Evolutionary conservation across 441 rosid species (phyloP), one percentile per base, ranked within the genome.

Genomic region (Erodium chrysanthum): DNA sequence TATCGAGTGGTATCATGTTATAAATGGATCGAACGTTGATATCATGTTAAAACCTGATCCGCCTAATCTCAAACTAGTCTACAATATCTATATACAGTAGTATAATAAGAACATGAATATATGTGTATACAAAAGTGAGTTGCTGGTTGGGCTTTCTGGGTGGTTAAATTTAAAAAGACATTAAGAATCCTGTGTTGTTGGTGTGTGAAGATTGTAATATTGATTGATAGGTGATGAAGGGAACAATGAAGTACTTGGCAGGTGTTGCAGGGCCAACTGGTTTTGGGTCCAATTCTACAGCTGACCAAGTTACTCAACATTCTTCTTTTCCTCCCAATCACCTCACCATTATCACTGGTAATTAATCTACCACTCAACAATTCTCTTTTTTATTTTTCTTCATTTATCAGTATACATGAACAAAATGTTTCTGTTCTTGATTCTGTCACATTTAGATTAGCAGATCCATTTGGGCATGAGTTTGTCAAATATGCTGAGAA

Each of bases 181-280:
- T 35, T 7, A 35, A 6, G 40, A 44, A 44, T 12, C 15, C 52
- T 35, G 9, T 44, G n/a, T 44, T 44, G 52, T 4, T 29, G 33
- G 33, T 44, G 52, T 44, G 17, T n/a, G 40, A 44, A 44, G 52
- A 44, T 6, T 40, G 9, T 37, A 37, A 42, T 4, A 42, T 4
- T 42, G 14, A 42, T 15, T 50, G 33, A 29, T 29, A 29, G 8
- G 64, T 9, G 8, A 92, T 92, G 98, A 90, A 88, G 81, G 92
- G 78, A 74, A 81, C 92, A 22, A 69, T 88, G 15, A 84, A 72
- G 70, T 90, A 93, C 78, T 76, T 93, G 27, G 92, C 95, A 23
- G 96, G 97, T 62, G 82, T 86, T 70, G 91, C 92, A 33, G 98
- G 97, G 14, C 88, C 97, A 7, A 93, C 92, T 71, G 98, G 98